These are phyloP conservation scores for Elymus sibiricus DNA, from an alignment of 176 grass and related monocot genomes.

Conservation along the genomic window DNA sequence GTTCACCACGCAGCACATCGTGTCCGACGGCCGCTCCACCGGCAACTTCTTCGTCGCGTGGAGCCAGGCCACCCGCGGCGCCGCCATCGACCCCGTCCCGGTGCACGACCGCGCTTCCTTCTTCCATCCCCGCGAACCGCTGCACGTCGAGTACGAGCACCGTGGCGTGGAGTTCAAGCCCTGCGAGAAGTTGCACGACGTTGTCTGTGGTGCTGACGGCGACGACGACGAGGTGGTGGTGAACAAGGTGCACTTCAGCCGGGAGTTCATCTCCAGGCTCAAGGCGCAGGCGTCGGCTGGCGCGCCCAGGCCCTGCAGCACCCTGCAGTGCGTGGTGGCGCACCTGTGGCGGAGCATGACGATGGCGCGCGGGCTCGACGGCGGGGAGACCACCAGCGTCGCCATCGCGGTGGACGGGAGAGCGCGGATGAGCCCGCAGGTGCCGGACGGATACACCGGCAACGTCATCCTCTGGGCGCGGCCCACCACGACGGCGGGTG, in stretches of 20 bases:
- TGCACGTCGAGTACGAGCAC: slow-evolving; percentile 21
- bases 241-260: slow-evolving; percentile 13
- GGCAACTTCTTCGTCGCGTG: slow-evolving; percentile 31
- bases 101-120: slow-evolving; percentile 25
- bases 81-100: neutral
- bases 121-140: slow-evolving; percentile 5
- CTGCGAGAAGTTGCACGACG: neutral
- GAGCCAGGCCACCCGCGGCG: slow-evolving; percentile 35
- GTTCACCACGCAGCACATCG: slow-evolving; percentile 27
- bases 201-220: neutral
- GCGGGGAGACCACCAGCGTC: neutral
- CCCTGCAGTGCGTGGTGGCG: slow-evolving; percentile 28
- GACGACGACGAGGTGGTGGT: slow-evolving; percentile 12
- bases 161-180: slow-evolving; percentile 35
- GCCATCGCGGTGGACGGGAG: slow-evolving; percentile 29
- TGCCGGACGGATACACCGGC: slow-evolving; percentile 15
- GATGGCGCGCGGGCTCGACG: slow-evolving; percentile 21
- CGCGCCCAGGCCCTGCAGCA: slow-evolving; percentile 25
- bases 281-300: slow-evolving; percentile 7
- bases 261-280: slow-evolving; percentile 29
- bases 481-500: neutral
- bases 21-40: slow-evolving; percentile 23
- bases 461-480: slow-evolving; percentile 32
- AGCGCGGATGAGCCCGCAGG: slow-evolving; percentile 12
- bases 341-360: slow-evolving; percentile 34